Evolutionary conservation across 345 rosid species (phyloP).

Genomic region (Moricandia moricandioides): DNA sequence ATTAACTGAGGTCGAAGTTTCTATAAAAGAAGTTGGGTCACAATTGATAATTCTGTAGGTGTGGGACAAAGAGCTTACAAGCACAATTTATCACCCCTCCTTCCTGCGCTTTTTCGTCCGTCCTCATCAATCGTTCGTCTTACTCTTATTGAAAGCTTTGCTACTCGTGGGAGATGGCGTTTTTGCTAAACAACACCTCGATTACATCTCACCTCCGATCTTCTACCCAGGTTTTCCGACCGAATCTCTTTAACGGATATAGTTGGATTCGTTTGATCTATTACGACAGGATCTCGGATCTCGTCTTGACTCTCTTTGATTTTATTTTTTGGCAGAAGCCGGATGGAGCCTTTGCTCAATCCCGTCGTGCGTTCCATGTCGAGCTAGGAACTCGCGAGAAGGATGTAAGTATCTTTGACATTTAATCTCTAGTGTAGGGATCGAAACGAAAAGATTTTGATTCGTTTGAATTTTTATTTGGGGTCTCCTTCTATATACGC

Average conservation of each 20-base stretch:
- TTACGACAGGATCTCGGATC: background rate
- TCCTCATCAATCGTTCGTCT: background rate
- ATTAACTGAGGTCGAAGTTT: too few relatives aligned
- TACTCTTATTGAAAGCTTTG: background rate
- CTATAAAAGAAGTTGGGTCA: too few relatives aligned
- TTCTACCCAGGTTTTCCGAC: conserved; percentile 49
- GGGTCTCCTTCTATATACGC: too few relatives aligned
- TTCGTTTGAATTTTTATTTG: background rate
- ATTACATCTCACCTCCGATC: conserved; percentile 59
- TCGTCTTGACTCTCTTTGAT: conserved; percentile 9
- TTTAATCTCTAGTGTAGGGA: background rate
- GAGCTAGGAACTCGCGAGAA: conserved; percentile 85
- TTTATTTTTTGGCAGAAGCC: conserved; percentile 36
- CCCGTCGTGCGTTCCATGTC: conserved; percentile 68
- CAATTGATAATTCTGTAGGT: too few relatives aligned
- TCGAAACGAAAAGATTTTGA: background rate
- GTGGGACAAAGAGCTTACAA: too few relatives aligned
- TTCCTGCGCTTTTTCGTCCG: background rate
- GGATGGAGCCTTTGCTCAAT: conserved; percentile 38
- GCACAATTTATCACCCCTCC: background rate
- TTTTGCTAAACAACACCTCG: conserved; percentile 42
- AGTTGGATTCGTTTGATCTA: conserved; percentile 17
- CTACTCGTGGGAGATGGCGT: conserved; percentile 48
- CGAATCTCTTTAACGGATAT: conserved; percentile 11
- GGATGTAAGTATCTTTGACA: conserved; percentile 52